Percentiles rank a stretch among this genome's conserved stretches.
Evolutionary conservation across 225 moss, liverwort and hornwort genomes (phyloP).

Genomic region (Bryoerythrophyllum caledonicum): DNA sequence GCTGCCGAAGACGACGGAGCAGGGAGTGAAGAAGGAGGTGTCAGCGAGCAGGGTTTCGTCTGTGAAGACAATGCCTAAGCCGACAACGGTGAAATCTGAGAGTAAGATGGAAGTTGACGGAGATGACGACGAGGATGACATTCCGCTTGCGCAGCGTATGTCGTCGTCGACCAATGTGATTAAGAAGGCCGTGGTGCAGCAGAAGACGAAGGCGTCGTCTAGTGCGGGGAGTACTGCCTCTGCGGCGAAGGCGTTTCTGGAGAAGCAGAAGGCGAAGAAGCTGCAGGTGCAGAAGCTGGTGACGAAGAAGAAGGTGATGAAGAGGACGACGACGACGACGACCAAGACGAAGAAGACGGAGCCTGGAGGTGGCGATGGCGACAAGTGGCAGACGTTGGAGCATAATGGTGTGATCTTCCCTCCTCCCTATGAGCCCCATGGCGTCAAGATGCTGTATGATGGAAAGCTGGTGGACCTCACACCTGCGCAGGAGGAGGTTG

Average conservation of each 20-base stretch:
- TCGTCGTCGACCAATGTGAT: constrained; percentile 26
- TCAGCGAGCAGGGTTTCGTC: constrained; percentile 34
- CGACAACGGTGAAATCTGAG: constrained; percentile 24
- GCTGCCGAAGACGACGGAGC: constrained; percentile 50
- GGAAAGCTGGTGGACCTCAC: constrained; percentile 78
- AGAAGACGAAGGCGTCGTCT: constrained; percentile 42
- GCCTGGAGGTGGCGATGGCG: constrained; percentile 62
- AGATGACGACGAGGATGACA: constrained; percentile 78
- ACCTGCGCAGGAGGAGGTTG: constrained; percentile 81
- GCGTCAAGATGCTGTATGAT: constrained; percentile 85
- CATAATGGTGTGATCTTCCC: constrained; percentile 97
- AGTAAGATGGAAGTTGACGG: constrained; percentile 50
- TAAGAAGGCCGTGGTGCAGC: constrained; percentile 46
- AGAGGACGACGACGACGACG: constrained; percentile 48
- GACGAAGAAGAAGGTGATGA: constrained; percentile 77
- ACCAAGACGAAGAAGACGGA: constrained; percentile 46
- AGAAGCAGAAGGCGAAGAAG: constrained; percentile 51
- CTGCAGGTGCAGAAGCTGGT: constrained; percentile 53
- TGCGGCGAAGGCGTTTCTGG: constrained; percentile 59
- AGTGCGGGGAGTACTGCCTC: constrained; percentile 49
- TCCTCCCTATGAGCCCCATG: constrained; percentile 87
- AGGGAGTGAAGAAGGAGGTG: constrained; percentile 31
- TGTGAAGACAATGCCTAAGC: constrained; percentile 32
- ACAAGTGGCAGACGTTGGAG: constrained; percentile 86
- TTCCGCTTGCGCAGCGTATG: constrained; percentile 73